phyloP scores from a whole-genome alignment of 257 asterid genomes.

The Nicotiana knightiana region DNA sequence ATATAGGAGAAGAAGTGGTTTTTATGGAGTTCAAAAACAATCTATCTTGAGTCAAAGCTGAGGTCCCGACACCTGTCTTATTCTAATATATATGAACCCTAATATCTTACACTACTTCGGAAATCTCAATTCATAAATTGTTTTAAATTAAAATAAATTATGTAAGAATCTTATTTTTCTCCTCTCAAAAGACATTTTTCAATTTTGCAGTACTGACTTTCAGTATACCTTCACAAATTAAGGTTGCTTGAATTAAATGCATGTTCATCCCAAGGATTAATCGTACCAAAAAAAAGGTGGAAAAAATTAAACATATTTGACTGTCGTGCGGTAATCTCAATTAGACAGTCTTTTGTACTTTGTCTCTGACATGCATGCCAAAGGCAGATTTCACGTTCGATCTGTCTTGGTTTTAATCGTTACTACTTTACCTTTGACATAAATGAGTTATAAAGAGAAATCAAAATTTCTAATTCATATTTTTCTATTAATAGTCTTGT shows the following conservation, averaged over 20 bases:
- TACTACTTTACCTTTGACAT: too few relatives aligned
- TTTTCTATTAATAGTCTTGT: too few relatives aligned
- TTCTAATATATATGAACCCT: conserved; percentile 25
- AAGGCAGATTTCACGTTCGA: too few relatives aligned
- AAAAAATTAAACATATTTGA: too few relatives aligned
- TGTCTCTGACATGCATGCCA: too few relatives aligned
- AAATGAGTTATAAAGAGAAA: too few relatives aligned
- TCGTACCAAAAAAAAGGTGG: too few relatives aligned
- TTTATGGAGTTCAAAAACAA: conserved; percentile 46
- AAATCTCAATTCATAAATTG: conserved; percentile 42
- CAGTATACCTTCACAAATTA: neutral
- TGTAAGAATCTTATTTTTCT: neutral
- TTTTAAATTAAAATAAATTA: conserved; percentile 1
- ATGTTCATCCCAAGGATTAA: neutral
- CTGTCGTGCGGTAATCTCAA: too few relatives aligned
- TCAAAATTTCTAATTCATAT: too few relatives aligned
- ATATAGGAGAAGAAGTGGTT: conserved; percentile 6
- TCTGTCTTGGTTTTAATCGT: too few relatives aligned
- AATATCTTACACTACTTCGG: conserved; percentile 43
- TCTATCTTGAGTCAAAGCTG: conserved; percentile 49
- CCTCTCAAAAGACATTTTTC: neutral
- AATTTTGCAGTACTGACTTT: neutral
- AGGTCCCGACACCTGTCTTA: conserved; percentile 48
- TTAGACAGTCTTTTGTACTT: too few relatives aligned
- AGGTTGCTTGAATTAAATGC: neutral